phyloP scores from a whole-genome alignment of 1,139 yeast species.

The Wickerhamiella pararugosa region DNA sequence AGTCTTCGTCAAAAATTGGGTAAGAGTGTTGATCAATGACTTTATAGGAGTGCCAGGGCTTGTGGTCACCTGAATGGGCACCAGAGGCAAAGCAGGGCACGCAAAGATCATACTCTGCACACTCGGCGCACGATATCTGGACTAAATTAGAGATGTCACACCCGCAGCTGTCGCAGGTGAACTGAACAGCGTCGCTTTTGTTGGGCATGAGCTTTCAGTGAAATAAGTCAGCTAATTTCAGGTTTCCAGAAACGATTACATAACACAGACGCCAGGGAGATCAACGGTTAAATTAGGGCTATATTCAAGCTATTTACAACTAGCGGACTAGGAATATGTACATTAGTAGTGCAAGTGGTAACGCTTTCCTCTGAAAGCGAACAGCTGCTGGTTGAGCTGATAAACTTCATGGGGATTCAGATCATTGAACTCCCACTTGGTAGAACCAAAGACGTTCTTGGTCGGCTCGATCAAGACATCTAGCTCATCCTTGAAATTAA shows the following conservation, averaged over 20 bases:
- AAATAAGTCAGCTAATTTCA: too few relatives aligned
- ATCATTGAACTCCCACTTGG: conserved; percentile 90
- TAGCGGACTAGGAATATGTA: conserved; percentile 12
- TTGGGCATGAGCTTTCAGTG: too few relatives aligned
- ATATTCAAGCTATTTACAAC: too few relatives aligned
- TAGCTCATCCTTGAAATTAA: conserved; percentile 55
- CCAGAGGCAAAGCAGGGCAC: conserved; percentile 94
- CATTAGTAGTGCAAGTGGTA: conserved; percentile 54
- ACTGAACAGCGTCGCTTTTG: conserved; percentile 20
- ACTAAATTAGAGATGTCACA: conserved; percentile 89
- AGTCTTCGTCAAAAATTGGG: conserved; percentile 75
- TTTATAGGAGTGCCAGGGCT: conserved; percentile 87
- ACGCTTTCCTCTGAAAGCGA: conserved; percentile 91
- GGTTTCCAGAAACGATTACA: too few relatives aligned
- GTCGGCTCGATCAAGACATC: conserved; percentile 69
- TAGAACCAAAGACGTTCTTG: conserved; percentile 61
- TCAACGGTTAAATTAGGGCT: too few relatives aligned
- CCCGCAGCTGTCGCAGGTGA: conserved; percentile 91
- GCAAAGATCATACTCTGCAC: conserved; percentile 81
- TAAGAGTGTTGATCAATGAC: conserved; percentile 90
- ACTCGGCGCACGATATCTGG: conserved; percentile 78
- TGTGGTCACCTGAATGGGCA: conserved; percentile 61
- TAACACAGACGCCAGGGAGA: too few relatives aligned
- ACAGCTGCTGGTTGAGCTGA: conserved; percentile 77
- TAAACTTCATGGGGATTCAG: conserved; percentile 81